Base-by-base conservation (phyloP, 805 yeast genomes). In the Barnettozyma sucrosica region DNA sequence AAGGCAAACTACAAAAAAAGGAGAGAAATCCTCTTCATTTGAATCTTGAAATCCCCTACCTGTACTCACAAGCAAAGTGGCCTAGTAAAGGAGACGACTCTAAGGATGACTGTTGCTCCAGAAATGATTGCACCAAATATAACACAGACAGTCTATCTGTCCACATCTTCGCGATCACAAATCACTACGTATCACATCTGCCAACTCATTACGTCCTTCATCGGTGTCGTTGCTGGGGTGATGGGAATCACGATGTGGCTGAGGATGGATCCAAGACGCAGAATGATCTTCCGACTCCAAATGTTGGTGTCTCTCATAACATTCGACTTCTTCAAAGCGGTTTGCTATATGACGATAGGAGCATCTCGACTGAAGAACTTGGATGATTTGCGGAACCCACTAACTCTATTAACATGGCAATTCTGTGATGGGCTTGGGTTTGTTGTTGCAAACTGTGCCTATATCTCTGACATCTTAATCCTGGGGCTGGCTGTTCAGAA, bases 381-480 rank as follows among this genome's bases (percentile, higher is more conserved):
- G 18, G 9, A 23, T 21, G 5, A 14, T n/a, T 28, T 37, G 18
- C 21, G 41, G 20, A 18, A 37, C 28, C 7, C 18, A 13, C 8
- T 37, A n/a, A 3, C 24, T 3, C 18, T 37, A n/a, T 9, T n/a
- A n/a, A n/a, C n/a, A 13, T 13, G 8, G 10, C n/a, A 3, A 7
- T 48, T 54, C 16, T 58, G 59, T 40, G 52, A 58, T 40, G 53
- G 44, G 3, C 45, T 52, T 39, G 61, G 61, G 3, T 56, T 49
- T 41, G 19, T 58, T 3, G 30, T 53, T 10, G n/a, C 52, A 1
- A 8, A 25, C 4, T 45, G 42, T 3, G 50, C 54, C 0, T 46
- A 49, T 38, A 48, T 41, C 41, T 53, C 61, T 2, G 59, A 56
- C 38, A 24, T 48, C 7, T 34, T 41, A 14, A 53, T 58, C 14